Evolutionary conservation across 1,139 yeast species (phyloP).

Genomic region (Groenewaldozyma auringiensis): DNA sequence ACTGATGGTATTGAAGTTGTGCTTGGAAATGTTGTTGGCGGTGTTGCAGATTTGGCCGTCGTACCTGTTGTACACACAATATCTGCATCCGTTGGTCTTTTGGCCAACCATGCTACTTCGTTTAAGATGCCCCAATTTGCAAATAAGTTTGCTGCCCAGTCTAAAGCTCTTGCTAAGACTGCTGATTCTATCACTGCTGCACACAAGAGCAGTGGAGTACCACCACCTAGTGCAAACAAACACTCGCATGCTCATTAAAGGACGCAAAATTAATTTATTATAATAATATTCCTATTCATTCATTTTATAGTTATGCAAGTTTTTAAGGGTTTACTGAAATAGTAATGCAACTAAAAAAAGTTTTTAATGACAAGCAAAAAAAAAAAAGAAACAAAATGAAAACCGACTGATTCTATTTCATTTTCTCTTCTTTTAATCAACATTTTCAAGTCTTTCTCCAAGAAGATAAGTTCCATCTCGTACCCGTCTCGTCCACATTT

Average conservation of each 20-base stretch:
- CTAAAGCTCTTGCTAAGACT: slow-evolving; percentile 8
- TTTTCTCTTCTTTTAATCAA: slow-evolving; percentile 13
- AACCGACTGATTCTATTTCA: too few species aligned
- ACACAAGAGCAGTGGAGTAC: not conserved
- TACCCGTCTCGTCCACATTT: slow-evolving; percentile 11
- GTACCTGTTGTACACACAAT: slow-evolving; percentile 17
- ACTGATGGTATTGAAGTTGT: slow-evolving; percentile 30
- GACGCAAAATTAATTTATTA: not conserved
- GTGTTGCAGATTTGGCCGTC: slow-evolving; percentile 17
- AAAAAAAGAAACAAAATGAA: too few species aligned
- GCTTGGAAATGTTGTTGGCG: slow-evolving; percentile 24
- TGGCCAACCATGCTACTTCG: slow-evolving; percentile 10
- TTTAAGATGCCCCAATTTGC: slow-evolving; percentile 9
- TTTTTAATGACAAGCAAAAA: too few species aligned
- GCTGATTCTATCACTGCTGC: not conserved
- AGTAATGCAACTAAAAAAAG: not conserved
- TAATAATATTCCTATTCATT: not conserved
- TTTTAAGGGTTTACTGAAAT: not conserved
- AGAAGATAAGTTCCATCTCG: slow-evolving; percentile 31
- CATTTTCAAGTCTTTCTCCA: slow-evolving; percentile 30
- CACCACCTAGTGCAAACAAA: not conserved
- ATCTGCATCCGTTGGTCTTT: slow-evolving; percentile 12
- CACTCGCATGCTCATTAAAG: too few species aligned
- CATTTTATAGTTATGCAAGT: too few species aligned
- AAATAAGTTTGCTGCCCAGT: slow-evolving; percentile 9